Conservation (phyloP, 495 filamentous ascomycete genomes). For the Apodospora peruviana region DNA sequence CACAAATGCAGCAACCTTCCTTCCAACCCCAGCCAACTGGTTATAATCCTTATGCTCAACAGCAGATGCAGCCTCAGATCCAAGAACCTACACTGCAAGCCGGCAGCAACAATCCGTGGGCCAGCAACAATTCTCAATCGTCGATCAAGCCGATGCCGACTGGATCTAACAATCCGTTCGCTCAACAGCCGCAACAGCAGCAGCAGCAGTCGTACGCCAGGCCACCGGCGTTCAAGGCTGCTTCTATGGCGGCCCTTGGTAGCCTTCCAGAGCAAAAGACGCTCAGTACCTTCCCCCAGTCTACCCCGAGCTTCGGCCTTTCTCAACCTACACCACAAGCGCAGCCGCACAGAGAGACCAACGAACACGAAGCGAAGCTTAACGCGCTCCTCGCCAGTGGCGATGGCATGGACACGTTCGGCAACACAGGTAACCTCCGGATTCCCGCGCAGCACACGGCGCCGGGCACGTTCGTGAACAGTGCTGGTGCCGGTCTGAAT, state of each 20-base stretch:
- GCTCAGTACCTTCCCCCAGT: slow-evolving; percentile 41
- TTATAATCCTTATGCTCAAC: slow-evolving; percentile 69
- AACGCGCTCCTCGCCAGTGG: slow-evolving; percentile 84
- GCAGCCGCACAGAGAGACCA: slow-evolving; percentile 50
- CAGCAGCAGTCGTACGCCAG: slow-evolving; percentile 35
- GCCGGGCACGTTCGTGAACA: slow-evolving; percentile 95
- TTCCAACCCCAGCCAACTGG: slow-evolving; percentile 67
- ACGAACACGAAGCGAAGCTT: slow-evolving; percentile 78
- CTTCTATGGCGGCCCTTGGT: slow-evolving; percentile 59
- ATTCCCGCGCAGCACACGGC: slow-evolving; percentile 97
- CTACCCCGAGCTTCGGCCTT: slow-evolving; percentile 15
- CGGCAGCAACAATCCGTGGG: slow-evolving; percentile 86
- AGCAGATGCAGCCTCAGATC: slow-evolving; percentile 44
- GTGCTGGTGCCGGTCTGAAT: slow-evolving; percentile 71
- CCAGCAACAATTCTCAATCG: slow-evolving; percentile 41
- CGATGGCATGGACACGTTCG: slow-evolving; percentile 94
- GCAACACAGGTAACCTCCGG: slow-evolving; percentile 88
- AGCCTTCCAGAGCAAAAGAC: slow-evolving; percentile 67
- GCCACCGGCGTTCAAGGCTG: slow-evolving; percentile 35
- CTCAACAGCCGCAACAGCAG: slow-evolving; percentile 34
- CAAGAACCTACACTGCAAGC: slow-evolving; percentile 59
- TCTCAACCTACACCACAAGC: slow-evolving; percentile 26
- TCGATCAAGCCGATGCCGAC: slow-evolving; percentile 61
- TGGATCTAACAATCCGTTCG: slow-evolving; percentile 96
- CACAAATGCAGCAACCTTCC: slow-evolving; percentile 48